Evolutionary conservation across 1,284 basidiomycete species (phyloP), one percentile per base, ranked within the genome.

Genomic region (Rhodotorula sp.): DNA sequence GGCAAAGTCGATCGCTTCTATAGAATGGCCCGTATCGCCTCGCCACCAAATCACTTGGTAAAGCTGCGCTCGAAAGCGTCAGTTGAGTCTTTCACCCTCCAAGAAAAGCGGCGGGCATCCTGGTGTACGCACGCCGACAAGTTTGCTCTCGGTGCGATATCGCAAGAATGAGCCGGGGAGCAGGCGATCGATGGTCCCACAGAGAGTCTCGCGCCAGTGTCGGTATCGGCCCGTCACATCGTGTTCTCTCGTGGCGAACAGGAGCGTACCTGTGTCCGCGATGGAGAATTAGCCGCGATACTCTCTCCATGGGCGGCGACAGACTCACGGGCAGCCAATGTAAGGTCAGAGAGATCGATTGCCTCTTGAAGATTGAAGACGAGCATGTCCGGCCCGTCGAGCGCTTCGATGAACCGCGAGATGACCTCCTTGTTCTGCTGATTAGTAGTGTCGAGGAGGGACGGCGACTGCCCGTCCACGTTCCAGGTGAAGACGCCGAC

Each of bases 401-500:
- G 87, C 71, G 87, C 89, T 4, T 80, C 82, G 24, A 95, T 83
- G 17, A 87, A 87, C 49, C 91, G 85, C 24, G 85, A 82, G 17
- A 96, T 82, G 82, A 95, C 91, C 65, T 83, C 85, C 57, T 86
- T 79, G 77, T 93, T 95, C 42, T 86, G 87, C 2, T 84, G 77
- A 26, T 84, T 83, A 10, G 59, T 70, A 15, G 86, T 86, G 0
- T 80, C 83, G 26, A 98, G 83, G 17, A 88, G 83, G 46, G 88
- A 87, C 0, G 95, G 94, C 72, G 88, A 87, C 8, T 89, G 88
- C 1, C 93, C 90, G 79, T 95, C 95, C 60, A 93, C 87, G 79
- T 98, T 99, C 91, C 91, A 98, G 0, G 94, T 90, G 55, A 93
- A 86, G 37, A 95, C 84, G n/a, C 96, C 87, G 1, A 91, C 83